Conservation (phyloP, 495 filamentous ascomycete species). For the Penicillium diatomitis region DNA sequence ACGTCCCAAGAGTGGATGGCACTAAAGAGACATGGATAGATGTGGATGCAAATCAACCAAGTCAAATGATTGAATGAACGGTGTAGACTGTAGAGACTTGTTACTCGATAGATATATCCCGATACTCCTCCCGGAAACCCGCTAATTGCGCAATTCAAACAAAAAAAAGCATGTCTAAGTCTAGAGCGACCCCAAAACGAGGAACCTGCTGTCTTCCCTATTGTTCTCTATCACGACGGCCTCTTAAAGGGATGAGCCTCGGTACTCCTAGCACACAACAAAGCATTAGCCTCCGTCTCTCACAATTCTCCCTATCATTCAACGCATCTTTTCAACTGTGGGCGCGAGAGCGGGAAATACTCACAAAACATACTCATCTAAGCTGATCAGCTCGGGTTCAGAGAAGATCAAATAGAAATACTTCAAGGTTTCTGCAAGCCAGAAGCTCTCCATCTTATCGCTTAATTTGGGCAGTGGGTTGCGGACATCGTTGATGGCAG, state of each 20-base stretch:
- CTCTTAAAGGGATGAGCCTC: constrained; percentile 67
- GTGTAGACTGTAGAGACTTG: no score
- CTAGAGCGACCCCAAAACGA: neutral
- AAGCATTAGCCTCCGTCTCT: neutral
- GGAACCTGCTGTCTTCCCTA: neutral
- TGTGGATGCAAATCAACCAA: no score
- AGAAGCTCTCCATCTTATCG: constrained; percentile 50
- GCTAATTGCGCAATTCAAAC: neutral
- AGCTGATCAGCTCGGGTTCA: constrained; percentile 53
- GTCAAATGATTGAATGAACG: no score
- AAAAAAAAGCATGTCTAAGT: neutral
- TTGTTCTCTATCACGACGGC: constrained; percentile 10
- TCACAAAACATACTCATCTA: constrained; percentile 61
- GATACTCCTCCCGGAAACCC: no score
- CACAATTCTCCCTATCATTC: no score
- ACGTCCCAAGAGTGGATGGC: no score
- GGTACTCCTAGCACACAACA: constrained; percentile 45
- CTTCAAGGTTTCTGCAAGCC: constrained; percentile 76
- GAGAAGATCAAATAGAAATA: constrained; percentile 90
- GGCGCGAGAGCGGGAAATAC: constrained; percentile 5
- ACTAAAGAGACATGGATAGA: no score
- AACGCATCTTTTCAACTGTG: no score
- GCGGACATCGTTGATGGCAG: constrained; percentile 51
- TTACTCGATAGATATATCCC: no score
- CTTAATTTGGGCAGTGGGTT: constrained; percentile 18